Evolutionary conservation across 371 early-diverging fungal species (phyloP).

Genomic region (Rhizopus sp.): DNA sequence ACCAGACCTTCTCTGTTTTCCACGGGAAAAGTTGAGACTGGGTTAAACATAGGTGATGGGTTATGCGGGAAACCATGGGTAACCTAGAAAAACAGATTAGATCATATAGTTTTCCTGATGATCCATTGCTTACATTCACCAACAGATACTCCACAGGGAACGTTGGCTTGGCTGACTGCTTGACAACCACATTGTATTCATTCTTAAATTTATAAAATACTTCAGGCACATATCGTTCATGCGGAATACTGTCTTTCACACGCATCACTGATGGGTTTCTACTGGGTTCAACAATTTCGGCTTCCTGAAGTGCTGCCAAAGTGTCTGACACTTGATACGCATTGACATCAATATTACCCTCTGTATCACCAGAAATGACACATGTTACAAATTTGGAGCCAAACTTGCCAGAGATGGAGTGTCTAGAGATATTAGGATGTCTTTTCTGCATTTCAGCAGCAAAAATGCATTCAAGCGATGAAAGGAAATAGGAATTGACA

Average conservation of each 20-base stretch:
- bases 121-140: conserved; percentile 75
- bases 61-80: conserved; percentile 93
- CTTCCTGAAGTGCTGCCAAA: conserved; percentile 89
- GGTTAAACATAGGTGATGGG: conserved; percentile 76
- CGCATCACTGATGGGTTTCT: conserved; percentile 87
- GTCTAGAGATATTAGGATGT: conserved; percentile 74
- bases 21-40: conserved; percentile 50
- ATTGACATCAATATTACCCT: conserved; percentile 84
- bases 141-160: conserved; percentile 97
- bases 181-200: conserved; percentile 87
- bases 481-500: conserved; percentile 92
- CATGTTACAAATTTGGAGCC: conserved; percentile 94
- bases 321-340: conserved; percentile 95
- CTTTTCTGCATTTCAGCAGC: conserved; percentile 88
- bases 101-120: neutral
- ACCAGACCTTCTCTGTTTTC: conserved; percentile 67
- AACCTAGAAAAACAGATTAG: conserved; percentile 49
- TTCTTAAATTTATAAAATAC: conserved; percentile 95
- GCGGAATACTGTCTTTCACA: conserved; percentile 75
- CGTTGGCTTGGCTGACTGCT: conserved; percentile 86
- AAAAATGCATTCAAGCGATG: conserved; percentile 90
- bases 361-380: conserved; percentile 82
- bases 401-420: conserved; percentile 77
- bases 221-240: conserved; percentile 91
- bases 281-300: conserved; percentile 91